These are phyloP conservation scores for Delonix regia DNA, from an alignment of 306 rosid genomes.

Conservation along the genomic window DNA sequence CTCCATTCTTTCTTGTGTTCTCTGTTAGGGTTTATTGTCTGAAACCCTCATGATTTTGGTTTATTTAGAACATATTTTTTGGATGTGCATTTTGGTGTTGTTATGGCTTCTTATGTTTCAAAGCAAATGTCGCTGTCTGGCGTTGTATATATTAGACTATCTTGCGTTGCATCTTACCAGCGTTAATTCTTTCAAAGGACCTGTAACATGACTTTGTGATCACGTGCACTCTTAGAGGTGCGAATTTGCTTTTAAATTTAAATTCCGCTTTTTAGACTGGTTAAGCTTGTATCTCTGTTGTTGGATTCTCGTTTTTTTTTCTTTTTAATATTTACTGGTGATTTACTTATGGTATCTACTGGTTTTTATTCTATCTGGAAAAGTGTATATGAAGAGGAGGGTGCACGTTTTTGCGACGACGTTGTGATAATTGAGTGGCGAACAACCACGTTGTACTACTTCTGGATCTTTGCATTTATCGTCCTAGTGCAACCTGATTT, in stretches of 20 bases:
- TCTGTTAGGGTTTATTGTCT: slow-evolving; percentile 24
- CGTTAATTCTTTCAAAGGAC: background rate
- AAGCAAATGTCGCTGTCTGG: background rate
- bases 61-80: background rate
- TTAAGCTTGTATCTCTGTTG: background rate
- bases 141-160: background rate
- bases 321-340: background rate
- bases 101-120: background rate
- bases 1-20: background rate
- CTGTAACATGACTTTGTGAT: background rate
- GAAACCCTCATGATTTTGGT: slow-evolving; percentile 33
- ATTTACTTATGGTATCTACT: background rate
- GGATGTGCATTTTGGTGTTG: background rate
- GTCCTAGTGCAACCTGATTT: too few relatives aligned
- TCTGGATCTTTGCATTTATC: background rate
- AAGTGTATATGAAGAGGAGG: background rate
- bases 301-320: background rate
- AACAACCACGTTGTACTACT: background rate
- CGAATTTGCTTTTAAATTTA: background rate
- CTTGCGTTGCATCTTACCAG: background rate
- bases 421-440: background rate
- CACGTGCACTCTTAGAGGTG: background rate
- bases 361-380: background rate
- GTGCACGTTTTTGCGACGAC: background rate
- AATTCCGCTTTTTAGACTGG: background rate